Evolutionary conservation across 495 filamentous ascomycete genomes (phyloP).

Genomic region (Astrocystis sublimbata): DNA sequence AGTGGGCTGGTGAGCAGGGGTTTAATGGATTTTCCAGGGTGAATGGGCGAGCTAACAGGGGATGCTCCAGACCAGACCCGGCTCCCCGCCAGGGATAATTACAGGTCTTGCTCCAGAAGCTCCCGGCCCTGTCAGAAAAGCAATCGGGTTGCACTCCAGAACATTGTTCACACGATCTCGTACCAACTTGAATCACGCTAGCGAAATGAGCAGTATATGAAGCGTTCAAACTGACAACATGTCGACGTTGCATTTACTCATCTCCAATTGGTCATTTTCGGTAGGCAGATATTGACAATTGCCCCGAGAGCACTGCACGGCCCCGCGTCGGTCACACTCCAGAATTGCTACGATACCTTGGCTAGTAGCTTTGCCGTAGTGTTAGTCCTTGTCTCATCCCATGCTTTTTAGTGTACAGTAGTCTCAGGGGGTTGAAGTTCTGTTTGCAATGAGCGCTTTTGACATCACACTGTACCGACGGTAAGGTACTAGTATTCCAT

Average conservation of each 20-base stretch:
- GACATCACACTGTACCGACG: too few relatives aligned
- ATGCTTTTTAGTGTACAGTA: too few relatives aligned
- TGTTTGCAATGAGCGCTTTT: too few relatives aligned
- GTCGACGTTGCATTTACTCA: neutral
- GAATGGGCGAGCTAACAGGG: conserved; percentile 16
- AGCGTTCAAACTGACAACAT: neutral
- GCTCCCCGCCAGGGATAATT: conserved; percentile 2
- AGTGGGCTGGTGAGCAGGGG: conserved; percentile 13
- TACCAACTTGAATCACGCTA: neutral
- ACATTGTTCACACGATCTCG: neutral
- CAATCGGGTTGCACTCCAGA: neutral
- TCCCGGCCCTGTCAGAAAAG: neutral
- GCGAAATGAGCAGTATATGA: neutral
- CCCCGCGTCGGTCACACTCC: conserved; percentile 1
- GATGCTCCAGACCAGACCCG: neutral
- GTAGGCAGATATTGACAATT: neutral
- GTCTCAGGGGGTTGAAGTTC: conserved; percentile 1
- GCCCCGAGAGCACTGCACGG: neutral
- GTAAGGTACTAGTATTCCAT: neutral
- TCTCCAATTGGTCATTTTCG: conserved; percentile 5
- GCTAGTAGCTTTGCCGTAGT: too few relatives aligned
- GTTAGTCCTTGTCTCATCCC: conserved; percentile 10
- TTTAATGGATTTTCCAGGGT: conserved; percentile 18
- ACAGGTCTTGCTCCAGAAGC: conserved; percentile 14
- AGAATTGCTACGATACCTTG: neutral